Conservation (phyloP, 2,329 filamentous ascomycete genomes). For the Monosporascus cannonballus region DNA sequence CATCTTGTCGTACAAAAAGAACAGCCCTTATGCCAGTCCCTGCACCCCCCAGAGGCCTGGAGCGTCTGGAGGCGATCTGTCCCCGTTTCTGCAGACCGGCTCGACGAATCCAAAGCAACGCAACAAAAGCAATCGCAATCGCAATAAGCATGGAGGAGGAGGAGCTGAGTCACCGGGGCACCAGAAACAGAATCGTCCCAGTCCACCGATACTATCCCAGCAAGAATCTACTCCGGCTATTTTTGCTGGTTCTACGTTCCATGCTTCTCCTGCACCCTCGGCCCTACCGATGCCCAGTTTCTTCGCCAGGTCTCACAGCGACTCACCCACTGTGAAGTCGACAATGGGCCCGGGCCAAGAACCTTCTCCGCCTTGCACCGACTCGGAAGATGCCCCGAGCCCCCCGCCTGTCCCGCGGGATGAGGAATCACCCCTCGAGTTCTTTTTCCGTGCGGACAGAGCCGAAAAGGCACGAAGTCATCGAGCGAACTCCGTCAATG, state of each 20-base stretch:
- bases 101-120: conserved; percentile 25
- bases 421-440: conserved; percentile 73
- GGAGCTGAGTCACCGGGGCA: conserved; percentile 35
- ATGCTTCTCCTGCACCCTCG: conserved; percentile 87
- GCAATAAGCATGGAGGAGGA: conserved; percentile 23
- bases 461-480: conserved; percentile 64
- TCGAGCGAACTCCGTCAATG: conserved; percentile 44
- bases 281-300: conserved; percentile 88
- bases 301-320: conserved; percentile 65
- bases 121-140: conserved; percentile 22
- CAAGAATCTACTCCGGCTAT: conserved; percentile 43
- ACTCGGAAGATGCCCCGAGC: conserved; percentile 41
- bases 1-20: conserved; percentile 28
- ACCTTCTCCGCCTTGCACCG: conserved; percentile 46
- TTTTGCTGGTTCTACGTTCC: conserved; percentile 92
- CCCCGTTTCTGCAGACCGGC: conserved; percentile 22
- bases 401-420: conserved; percentile 24
- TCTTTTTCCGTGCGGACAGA: conserved; percentile 83
- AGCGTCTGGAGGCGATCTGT: conserved; percentile 25
- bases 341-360: conserved; percentile 34
- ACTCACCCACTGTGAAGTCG: conserved; percentile 48
- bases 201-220: conserved; percentile 40
- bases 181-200: conserved; percentile 34
- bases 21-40: conserved; percentile 23
- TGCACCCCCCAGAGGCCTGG: conserved; percentile 40